Conservation (phyloP, 352 stramenopile genomes). For the Phytophthora syringae region DNA sequence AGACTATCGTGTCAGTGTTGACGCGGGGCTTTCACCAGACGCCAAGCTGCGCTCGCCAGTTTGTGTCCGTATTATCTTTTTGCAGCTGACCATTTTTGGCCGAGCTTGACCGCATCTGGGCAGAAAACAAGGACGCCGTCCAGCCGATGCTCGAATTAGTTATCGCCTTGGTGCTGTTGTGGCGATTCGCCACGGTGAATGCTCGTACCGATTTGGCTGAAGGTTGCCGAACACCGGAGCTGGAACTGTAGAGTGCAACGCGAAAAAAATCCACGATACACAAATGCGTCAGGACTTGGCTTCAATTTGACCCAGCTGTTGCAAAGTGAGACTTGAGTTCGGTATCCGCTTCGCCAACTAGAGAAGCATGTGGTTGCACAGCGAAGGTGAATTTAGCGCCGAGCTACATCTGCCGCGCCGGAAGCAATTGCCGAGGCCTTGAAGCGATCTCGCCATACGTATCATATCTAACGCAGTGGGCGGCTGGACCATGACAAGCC, state of each 20-base stretch:
- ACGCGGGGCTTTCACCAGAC: conserved; percentile 18
- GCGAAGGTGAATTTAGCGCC: conserved; percentile 22
- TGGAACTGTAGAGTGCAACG: not conserved
- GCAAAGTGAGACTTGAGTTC: conserved; percentile 11
- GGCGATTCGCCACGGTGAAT: not conserved
- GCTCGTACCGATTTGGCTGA: conserved; percentile 1
- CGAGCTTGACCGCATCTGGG: conserved; percentile 15
- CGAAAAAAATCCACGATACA: conserved; percentile 11
- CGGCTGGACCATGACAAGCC: too few relatives aligned
- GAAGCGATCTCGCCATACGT: conserved; percentile 8
- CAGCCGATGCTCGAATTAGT: conserved; percentile 25
- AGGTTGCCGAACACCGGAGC: conserved; percentile 9
- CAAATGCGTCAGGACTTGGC: conserved; percentile 5
- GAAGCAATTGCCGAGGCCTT: conserved; percentile 8
- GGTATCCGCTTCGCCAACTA: not conserved
- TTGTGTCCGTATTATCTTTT: conserved; percentile 18
- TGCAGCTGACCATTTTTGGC: conserved; percentile 26
- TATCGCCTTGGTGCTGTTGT: conserved; percentile 3
- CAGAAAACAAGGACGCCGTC: conserved; percentile 6
- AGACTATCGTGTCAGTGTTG: conserved; percentile 10
- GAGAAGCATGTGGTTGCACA: conserved; percentile 14
- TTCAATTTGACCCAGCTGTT: conserved; percentile 7
- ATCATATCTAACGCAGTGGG: conserved; percentile 19
- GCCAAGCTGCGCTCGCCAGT: conserved; percentile 13
- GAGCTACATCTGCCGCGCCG: conserved; percentile 13